A percentile compares a stretch with the other conserved stretches of the same genome.
Conservation (phyloP, 2,329 filamentous ascomycete species). For the Metarhizium humberi region DNA sequence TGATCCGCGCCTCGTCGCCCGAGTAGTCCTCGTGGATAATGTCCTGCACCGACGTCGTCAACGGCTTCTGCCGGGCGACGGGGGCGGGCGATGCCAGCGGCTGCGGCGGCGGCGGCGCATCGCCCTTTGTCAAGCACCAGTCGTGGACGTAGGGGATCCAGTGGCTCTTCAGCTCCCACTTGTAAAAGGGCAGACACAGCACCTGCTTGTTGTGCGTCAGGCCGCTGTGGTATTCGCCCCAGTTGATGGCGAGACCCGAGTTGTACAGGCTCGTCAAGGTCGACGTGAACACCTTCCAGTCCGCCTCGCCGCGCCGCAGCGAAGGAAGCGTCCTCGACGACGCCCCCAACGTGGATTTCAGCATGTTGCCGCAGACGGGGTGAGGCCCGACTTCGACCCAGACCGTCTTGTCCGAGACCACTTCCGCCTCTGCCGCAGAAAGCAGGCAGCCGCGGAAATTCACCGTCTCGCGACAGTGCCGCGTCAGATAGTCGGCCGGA, state of each 20-base stretch:
- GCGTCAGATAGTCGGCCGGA: background rate
- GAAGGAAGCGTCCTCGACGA: background rate
- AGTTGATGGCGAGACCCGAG: background rate
- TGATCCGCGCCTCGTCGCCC: too few species aligned
- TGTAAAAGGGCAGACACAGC: background rate
- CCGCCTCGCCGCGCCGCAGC: background rate
- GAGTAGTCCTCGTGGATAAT: background rate
- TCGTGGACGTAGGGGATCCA: background rate
- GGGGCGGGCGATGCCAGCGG: background rate
- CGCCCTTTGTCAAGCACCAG: background rate
- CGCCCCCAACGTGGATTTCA: background rate
- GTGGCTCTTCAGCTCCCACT: background rate
- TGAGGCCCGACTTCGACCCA: background rate
- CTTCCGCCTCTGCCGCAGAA: background rate
- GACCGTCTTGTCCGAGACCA: background rate
- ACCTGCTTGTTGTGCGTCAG: background rate
- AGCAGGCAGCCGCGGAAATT: background rate
- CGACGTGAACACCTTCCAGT: background rate
- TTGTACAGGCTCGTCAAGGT: background rate
- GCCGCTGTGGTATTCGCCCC: background rate
- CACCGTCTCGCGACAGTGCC: background rate
- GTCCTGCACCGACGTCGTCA: background rate
- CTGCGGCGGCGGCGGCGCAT: background rate
- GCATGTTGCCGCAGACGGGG: background rate
- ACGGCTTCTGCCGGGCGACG: too few species aligned